These are phyloP conservation scores for Lasiodiplodia sp. DNA, from an alignment of 2,329 filamentous ascomycete genomes.

Conservation along the genomic window DNA sequence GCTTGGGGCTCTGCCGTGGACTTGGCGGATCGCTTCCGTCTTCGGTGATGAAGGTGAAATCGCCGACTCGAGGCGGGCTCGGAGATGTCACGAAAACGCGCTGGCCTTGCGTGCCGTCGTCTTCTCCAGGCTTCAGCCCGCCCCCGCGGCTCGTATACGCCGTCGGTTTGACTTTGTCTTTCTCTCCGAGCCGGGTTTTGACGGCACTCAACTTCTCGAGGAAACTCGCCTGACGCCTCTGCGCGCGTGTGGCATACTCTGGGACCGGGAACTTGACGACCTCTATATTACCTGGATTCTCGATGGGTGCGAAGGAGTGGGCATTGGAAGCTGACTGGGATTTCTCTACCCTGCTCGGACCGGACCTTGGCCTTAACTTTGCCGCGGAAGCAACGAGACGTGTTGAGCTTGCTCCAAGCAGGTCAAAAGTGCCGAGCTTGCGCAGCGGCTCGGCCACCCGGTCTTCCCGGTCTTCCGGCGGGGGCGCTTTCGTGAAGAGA, in stretches of 20 bases:
- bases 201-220: conserved; percentile 22
- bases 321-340: conserved; percentile 89
- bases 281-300: conserved; percentile 3
- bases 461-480: conserved; percentile 38
- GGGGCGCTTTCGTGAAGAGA: conserved; percentile 63
- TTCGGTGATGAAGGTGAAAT: conserved; percentile 27
- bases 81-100: conserved; percentile 2
- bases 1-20: conserved; percentile 6
- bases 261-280: conserved; percentile 11
- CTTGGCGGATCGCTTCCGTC: conserved; percentile 18
- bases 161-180: conserved; percentile 13
- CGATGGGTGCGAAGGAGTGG: conserved; percentile 29
- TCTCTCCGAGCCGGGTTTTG: conserved; percentile 27
- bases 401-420: conserved; percentile 74
- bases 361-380: conserved; percentile 54
- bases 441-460: conserved; percentile 55
- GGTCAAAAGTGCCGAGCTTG: conserved; percentile 65
- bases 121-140: conserved; percentile 6
- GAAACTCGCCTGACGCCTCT: conserved; percentile 26
- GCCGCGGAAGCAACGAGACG: conserved; percentile 74
- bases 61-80: not conserved
- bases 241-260: conserved; percentile 16
- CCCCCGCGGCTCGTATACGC: conserved; percentile 20
- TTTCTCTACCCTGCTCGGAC: conserved; percentile 46
- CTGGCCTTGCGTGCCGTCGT: conserved; percentile 22